Evolutionary conservation across 441 rosid species (phyloP).

Genomic region (Jatropha podagrica): DNA sequence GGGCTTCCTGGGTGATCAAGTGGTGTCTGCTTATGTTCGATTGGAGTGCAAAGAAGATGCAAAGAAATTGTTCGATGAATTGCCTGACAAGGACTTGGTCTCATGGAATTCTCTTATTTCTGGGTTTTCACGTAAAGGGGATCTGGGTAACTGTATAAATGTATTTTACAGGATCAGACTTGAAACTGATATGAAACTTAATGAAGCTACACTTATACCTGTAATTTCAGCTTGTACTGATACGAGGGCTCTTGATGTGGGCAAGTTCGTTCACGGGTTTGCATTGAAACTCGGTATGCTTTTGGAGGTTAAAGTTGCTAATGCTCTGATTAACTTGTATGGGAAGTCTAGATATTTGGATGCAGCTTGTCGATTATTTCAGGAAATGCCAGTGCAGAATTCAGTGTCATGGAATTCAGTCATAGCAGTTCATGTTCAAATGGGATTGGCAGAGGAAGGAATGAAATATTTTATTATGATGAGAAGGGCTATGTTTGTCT

Average conservation of each 20-base stretch:
- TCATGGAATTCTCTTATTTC: constrained; percentile 74
- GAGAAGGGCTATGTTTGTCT: constrained; percentile 54
- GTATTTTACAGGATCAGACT: constrained; percentile 40
- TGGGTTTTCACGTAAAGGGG: constrained; percentile 41
- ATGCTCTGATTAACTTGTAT: constrained; percentile 62
- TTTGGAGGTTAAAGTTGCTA: constrained; percentile 52
- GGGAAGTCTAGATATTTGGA: constrained; percentile 54
- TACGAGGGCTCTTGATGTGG: constrained; percentile 40
- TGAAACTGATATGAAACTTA: constrained; percentile 37
- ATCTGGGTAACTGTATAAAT: constrained; percentile 35
- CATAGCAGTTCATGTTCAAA: constrained; percentile 60
- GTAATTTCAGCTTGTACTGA: constrained; percentile 51
- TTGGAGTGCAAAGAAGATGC: constrained; percentile 43
- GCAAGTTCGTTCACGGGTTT: constrained; percentile 53
- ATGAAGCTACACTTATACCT: constrained; percentile 53
- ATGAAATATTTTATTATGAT: constrained; percentile 56
- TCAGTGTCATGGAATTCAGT: constrained; percentile 71
- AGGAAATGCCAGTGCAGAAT: constrained; percentile 55
- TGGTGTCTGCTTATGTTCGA: constrained; percentile 41
- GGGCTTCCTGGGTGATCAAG: constrained; percentile 74
- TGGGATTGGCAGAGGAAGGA: constrained; percentile 53
- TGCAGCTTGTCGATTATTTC: constrained; percentile 53
- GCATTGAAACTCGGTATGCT: constrained; percentile 49
- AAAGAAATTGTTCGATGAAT: constrained; percentile 58
- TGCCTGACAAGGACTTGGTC: constrained; percentile 50